These are phyloP conservation scores for Suhomyces sp. DNA, from an alignment of 805 yeast species.

Conservation along the genomic window DNA sequence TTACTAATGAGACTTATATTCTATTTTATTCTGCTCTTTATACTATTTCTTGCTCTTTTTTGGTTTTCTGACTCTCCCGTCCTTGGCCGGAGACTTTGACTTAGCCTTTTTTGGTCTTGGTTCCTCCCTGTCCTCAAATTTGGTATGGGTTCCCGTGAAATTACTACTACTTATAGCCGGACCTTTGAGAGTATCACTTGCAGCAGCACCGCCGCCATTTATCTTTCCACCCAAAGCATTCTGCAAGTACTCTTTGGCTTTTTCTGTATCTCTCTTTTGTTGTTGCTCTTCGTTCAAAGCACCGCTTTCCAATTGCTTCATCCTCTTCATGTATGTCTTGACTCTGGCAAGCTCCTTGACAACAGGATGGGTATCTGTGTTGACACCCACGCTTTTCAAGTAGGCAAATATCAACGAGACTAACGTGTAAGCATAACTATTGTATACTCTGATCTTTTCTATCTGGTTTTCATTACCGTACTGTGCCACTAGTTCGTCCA, in stretches of 20 bases:
- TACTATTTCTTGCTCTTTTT: conserved; percentile 3
- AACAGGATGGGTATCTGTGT: conserved; percentile 58
- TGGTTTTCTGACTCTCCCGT: conserved; percentile 3
- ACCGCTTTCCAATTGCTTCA: conserved; percentile 36
- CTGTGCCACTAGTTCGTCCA: conserved; percentile 35
- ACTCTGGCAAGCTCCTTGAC: conserved; percentile 66
- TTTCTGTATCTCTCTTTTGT: conserved; percentile 24
- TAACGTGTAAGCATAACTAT: conserved; percentile 48
- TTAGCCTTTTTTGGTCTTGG: background rate
- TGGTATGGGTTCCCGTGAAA: conserved; percentile 54
- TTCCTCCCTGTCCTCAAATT: conserved; percentile 30
- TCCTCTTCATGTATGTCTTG: conserved; percentile 62
- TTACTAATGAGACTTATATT: conserved; percentile 13
- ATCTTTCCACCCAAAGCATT: conserved; percentile 40
- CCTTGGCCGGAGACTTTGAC: background rate
- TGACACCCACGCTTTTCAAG: conserved; percentile 55
- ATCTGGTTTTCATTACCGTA: conserved; percentile 19
- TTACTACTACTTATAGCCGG: conserved; percentile 55
- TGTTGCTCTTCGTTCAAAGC: conserved; percentile 18
- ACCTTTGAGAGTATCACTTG: conserved; percentile 20
- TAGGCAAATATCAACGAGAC: conserved; percentile 58
- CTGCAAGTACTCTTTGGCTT: conserved; percentile 47
- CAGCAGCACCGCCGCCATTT: conserved; percentile 32
- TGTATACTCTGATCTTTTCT: conserved; percentile 31
- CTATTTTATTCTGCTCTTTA: too few relatives aligned